Conservation (phyloP, 2,329 filamentous ascomycete genomes). For the Colletotrichum sp. region DNA sequence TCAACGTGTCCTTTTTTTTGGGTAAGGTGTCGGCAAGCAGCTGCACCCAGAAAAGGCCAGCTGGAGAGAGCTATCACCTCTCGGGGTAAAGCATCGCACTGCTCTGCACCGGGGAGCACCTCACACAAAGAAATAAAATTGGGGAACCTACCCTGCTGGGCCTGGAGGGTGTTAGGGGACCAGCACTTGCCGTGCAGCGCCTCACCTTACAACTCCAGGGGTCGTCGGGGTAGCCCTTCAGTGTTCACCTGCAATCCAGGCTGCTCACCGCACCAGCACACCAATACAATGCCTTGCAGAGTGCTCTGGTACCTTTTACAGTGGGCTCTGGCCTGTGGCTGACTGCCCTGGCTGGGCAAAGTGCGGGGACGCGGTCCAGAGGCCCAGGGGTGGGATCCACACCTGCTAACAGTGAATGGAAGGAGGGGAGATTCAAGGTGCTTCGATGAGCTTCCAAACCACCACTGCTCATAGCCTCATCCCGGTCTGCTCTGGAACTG, state of each 20-base stretch:
- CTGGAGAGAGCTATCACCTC: conserved; percentile 12
- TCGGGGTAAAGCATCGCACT: conserved; percentile 1
- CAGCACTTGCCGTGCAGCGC: conserved; percentile 1
- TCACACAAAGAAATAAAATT: not conserved
- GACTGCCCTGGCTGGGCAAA: conserved; percentile 17
- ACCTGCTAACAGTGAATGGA: not conserved
- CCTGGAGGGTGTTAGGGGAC: not conserved
- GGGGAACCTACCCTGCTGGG: not conserved
- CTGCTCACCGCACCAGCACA: not conserved
- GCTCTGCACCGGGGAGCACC: not conserved
- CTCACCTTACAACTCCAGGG: not conserved
- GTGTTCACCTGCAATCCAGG: not conserved
- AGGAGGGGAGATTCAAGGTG: conserved; percentile 12
- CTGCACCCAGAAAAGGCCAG: conserved; percentile 7
- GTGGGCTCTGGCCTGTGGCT: conserved; percentile 2
- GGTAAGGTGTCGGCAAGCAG: conserved; percentile 2
- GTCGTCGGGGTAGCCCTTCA: not conserved
- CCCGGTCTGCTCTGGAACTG: not conserved
- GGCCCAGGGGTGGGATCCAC: conserved; percentile 14
- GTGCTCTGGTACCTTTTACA: conserved; percentile 7
- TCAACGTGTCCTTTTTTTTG: conserved; percentile 27
- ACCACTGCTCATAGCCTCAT: not conserved
- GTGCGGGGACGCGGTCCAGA: conserved; percentile 2
- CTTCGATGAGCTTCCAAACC: conserved; percentile 19
- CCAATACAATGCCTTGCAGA: not conserved